Conservation (phyloP, 2,329 filamentous ascomycete genomes). For the Scopulariopsis brevicaulis region DNA sequence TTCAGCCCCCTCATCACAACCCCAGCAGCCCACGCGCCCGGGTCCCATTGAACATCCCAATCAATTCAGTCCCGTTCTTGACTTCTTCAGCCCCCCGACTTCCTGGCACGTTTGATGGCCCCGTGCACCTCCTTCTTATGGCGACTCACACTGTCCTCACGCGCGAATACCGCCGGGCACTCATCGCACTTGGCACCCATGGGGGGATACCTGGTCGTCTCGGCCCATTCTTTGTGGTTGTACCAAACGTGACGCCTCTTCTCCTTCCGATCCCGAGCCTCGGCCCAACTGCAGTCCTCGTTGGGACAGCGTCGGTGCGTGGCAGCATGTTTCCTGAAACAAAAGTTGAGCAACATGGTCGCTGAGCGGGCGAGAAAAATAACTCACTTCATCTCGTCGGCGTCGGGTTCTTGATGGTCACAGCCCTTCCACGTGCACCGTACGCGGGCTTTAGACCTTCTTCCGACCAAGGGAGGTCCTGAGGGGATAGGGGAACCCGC, state of each 20-base stretch:
- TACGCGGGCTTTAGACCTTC: not conserved
- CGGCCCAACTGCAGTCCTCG: not conserved
- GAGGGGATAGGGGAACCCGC: not conserved
- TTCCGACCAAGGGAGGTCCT: not conserved
- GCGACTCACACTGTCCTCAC: not conserved
- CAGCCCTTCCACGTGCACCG: not conserved
- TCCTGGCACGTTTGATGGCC: not conserved
- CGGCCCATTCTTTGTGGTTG: not conserved
- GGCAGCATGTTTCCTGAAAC: not conserved
- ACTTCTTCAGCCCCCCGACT: not conserved
- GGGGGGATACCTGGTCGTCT: not conserved
- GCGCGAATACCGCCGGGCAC: not conserved
- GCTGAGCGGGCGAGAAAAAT: not conserved
- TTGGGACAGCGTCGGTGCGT: not conserved
- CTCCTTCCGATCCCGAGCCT: not conserved
- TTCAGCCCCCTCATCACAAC: too few species aligned
- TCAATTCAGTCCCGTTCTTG: not conserved
- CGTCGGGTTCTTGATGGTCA: not conserved
- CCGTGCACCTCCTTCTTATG: constrained; percentile 1
- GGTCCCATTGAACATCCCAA: not conserved
- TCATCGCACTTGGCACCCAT: not conserved
- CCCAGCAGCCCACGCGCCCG: too few species aligned
- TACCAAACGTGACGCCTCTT: not conserved
- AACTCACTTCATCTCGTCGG: constrained; percentile 1
- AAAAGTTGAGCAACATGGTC: not conserved